A percentile compares a stretch with the other conserved stretches of the same genome.
These are phyloP conservation scores for Saxispiralis lemnorum DNA, from an alignment of 495 filamentous ascomycete genomes.

Conservation along the genomic window DNA sequence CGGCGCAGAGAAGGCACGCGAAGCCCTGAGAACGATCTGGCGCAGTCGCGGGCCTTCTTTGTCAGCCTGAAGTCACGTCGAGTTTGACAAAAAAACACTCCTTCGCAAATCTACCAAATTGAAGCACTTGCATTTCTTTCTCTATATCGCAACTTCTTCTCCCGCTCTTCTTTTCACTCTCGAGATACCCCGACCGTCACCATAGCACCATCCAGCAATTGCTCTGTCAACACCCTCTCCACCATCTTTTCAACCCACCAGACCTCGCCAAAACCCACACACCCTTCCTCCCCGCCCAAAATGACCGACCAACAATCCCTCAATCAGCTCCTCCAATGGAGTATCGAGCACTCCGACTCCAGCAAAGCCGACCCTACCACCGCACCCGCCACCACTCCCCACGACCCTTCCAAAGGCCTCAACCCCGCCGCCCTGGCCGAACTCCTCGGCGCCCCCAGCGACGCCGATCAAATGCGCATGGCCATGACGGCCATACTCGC, in stretches of 20 bases:
- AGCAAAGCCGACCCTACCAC: slow-evolving; percentile 21
- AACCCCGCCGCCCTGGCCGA: slow-evolving; percentile 48
- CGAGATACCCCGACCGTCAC: too few relatives aligned
- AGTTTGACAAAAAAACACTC: background rate
- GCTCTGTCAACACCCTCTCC: too few relatives aligned
- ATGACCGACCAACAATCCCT: slow-evolving; percentile 36
- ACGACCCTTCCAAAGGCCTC: slow-evolving; percentile 32
- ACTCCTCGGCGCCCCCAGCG: slow-evolving; percentile 64
- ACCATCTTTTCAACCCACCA: too few relatives aligned
- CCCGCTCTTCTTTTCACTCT: too few relatives aligned
- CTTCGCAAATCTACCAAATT: background rate
- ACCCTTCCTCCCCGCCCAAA: slow-evolving; percentile 1
- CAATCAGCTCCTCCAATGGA: slow-evolving; percentile 82
- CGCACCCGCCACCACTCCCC: slow-evolving; percentile 17
- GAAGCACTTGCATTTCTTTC: too few relatives aligned
- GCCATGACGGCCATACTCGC: slow-evolving; percentile 56
- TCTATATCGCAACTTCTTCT: too few relatives aligned
- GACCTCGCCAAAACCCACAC: too few relatives aligned
- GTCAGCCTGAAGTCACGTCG: background rate
- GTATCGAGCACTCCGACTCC: slow-evolving; percentile 57
- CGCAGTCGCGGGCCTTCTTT: too few relatives aligned
- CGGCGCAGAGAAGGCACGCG: too few relatives aligned
- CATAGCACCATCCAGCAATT: too few relatives aligned
- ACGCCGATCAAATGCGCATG: slow-evolving; percentile 76
- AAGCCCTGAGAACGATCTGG: too few relatives aligned